A percentile compares a stretch with the other conserved stretches of the same genome.
phyloP scores from a whole-genome alignment of 306 rosid species.

The Medicago arabica region DNA sequence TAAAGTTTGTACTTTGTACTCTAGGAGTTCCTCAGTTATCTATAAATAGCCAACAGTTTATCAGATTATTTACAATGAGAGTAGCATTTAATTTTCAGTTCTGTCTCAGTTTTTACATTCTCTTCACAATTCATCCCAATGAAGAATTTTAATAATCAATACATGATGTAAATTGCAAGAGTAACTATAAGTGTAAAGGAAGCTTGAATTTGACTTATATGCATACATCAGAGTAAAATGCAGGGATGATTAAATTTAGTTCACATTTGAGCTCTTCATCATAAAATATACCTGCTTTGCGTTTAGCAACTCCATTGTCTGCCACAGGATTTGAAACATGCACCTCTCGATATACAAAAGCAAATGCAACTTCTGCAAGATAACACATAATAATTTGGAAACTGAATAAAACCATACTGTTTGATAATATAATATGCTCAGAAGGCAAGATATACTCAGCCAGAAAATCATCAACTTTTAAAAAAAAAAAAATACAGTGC shows the following conservation, averaged over 20 bases:
- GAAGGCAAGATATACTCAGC: slow-evolving; percentile 24
- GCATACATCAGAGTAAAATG: slow-evolving; percentile 26
- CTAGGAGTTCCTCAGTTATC: neutral
- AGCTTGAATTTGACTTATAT: slow-evolving; percentile 28
- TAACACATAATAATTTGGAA: slow-evolving; percentile 32
- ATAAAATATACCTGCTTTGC: slow-evolving; percentile 77
- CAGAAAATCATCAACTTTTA: slow-evolving; percentile 28
- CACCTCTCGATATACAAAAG: slow-evolving; percentile 90
- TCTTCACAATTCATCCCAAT: neutral
- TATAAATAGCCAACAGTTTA: neutral
- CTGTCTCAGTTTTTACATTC: neutral
- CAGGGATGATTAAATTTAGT: slow-evolving; percentile 22
- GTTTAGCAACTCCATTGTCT: slow-evolving; percentile 63
- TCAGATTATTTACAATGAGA: neutral
- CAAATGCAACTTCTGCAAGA: slow-evolving; percentile 67
- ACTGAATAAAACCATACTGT: slow-evolving; percentile 4
- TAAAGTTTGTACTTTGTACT: neutral
- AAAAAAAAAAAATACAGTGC: neutral
- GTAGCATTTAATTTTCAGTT: neutral
- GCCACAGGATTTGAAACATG: slow-evolving; percentile 40
- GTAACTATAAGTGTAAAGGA: neutral
- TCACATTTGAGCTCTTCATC: slow-evolving; percentile 16
- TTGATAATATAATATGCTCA: slow-evolving; percentile 20
- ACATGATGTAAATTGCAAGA: slow-evolving; percentile 16
- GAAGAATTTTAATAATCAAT: neutral